Evolutionary conservation across 306 rosid genomes (phyloP).

Genomic region (Arachis stenosperma): DNA sequence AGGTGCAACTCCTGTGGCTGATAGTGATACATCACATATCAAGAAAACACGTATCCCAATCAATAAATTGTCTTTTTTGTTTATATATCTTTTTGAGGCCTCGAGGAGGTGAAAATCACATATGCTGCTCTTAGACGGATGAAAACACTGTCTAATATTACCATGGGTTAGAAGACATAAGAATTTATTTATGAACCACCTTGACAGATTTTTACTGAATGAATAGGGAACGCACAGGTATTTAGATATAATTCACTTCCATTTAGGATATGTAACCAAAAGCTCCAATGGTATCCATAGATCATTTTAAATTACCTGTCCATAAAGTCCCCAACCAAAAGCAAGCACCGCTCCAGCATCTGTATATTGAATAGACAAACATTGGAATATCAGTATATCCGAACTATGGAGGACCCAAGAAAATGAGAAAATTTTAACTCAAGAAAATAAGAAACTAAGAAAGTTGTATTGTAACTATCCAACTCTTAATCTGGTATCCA

Average conservation of each 20-base stretch:
- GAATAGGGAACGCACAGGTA: not conserved
- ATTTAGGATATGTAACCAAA: slow-evolving; percentile 30
- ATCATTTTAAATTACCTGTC: slow-evolving; percentile 77
- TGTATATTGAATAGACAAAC: slow-evolving; percentile 38
- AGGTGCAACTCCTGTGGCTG: slow-evolving; percentile 24
- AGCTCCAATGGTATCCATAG: slow-evolving; percentile 13
- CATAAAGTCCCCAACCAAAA: slow-evolving; percentile 96
- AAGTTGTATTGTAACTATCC: slow-evolving; percentile 4
- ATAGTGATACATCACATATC: slow-evolving; percentile 25
- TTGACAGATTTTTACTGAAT: slow-evolving; percentile 11
- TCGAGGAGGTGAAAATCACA: slow-evolving; percentile 6
- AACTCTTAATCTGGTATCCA: slow-evolving; percentile 10
- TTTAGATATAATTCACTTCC: slow-evolving; percentile 21
- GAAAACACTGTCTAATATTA: slow-evolving; percentile 24
- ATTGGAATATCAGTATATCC: slow-evolving; percentile 26
- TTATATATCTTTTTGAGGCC: not conserved
- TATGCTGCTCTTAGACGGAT: slow-evolving; percentile 7
- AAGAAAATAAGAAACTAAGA: slow-evolving; percentile 11
- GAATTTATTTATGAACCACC: slow-evolving; percentile 24
- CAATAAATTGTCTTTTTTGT: slow-evolving; percentile 12
- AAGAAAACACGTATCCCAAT: slow-evolving; percentile 25
- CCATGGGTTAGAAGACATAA: not conserved
- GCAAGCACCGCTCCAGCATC: slow-evolving; percentile 92
- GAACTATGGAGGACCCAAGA: slow-evolving; percentile 29
- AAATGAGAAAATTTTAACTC: slow-evolving; percentile 15